Percentiles rank a stretch among this genome's conserved stretches.
phyloP scores from a whole-genome alignment of 345 rosid genomes.

The Excoecaria agallocha region DNA sequence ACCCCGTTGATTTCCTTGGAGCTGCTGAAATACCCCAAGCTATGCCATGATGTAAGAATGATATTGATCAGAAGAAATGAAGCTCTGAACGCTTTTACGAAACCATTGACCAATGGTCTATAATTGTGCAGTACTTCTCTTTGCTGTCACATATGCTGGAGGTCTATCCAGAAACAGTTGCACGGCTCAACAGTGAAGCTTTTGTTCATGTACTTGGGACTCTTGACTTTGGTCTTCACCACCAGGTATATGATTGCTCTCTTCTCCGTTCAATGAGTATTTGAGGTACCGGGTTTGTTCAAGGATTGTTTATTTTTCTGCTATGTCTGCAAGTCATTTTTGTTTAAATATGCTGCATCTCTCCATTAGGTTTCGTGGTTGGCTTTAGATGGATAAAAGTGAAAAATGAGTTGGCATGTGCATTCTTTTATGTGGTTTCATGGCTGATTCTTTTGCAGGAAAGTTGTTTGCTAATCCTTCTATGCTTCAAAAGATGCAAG shows the following conservation, averaged over 20 bases:
- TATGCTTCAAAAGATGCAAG: not conserved
- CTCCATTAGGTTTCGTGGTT: not conserved
- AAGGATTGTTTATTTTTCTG: not conserved
- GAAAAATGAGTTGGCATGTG: not conserved
- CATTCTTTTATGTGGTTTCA: not conserved
- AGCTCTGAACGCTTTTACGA: not conserved
- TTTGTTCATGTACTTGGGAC: conserved; percentile 78
- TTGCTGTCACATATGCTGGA: conserved; percentile 87
- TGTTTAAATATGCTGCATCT: not conserved
- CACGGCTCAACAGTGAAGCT: conserved; percentile 66
- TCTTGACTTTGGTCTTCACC: conserved; percentile 86
- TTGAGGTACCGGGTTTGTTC: not conserved
- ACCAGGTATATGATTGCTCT: conserved; percentile 58
- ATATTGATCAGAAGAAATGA: conserved; percentile 4
- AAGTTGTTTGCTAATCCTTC: not conserved
- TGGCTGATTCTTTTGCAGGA: not conserved
- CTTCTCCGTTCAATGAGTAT: not conserved
- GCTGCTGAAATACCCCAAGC: conserved; percentile 95
- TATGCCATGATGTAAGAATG: conserved; percentile 86
- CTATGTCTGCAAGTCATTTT: not conserved
- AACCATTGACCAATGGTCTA: conserved; percentile 22
- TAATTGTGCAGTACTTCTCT: conserved; percentile 70
- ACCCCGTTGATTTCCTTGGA: conserved; percentile 87
- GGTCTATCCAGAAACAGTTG: conserved; percentile 92
- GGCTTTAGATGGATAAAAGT: not conserved